Base-by-base conservation (phyloP, 306 rosid species). In the Abrus precatorius region DNA sequence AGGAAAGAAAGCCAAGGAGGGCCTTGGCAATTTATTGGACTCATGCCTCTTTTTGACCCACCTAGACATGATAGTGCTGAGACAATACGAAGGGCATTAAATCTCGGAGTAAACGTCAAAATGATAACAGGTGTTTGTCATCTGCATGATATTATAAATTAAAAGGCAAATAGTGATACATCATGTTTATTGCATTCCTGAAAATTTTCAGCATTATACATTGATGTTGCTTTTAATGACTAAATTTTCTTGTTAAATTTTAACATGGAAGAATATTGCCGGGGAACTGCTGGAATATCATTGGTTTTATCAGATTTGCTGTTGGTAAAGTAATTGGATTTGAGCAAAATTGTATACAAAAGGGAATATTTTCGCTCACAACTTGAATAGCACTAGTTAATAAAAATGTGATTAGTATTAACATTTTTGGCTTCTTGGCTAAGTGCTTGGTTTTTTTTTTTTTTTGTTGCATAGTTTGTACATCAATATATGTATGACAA, bases 11-110 rank as follows among this genome's bases (percentile, higher is more conserved):
- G 95, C 83, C 88, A 30, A 32, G 98, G 98, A 62, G 90, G 88
- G 64, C 56, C 93, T 50, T 93, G 98, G 98, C 91, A 90, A 77
- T 91, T 93, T 80, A 76, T 87, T 11, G 97, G 90, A 64, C 88
- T 93, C 33, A 27, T 93, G 93, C 97, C 98, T 74, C 71, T 93
- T 5, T 93, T 93, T 75, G 98, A 93, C 49, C 98, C 95, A 0
- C 98, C 98, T 68, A 84, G 98, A 77, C 97, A 93, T 82, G 98
- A 93, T 67, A 92, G 97, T 76, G 97, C 95, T 12, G 97, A 92
- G 79, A 92, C 97, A 34, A 91, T 93, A 65, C 72, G 85, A 36
- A 86, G 97, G 74, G 98, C 97, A 5, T 82, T 93, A 82, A 84
- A 93, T 79, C 97, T 93, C 33, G 98, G 98, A 73, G 97, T 93